Evolutionary conservation across 2,329 filamentous ascomycete genomes (phyloP), one percentile per base, ranked within the genome.

Genomic region (Stagonosporopsis tanaceti): DNA sequence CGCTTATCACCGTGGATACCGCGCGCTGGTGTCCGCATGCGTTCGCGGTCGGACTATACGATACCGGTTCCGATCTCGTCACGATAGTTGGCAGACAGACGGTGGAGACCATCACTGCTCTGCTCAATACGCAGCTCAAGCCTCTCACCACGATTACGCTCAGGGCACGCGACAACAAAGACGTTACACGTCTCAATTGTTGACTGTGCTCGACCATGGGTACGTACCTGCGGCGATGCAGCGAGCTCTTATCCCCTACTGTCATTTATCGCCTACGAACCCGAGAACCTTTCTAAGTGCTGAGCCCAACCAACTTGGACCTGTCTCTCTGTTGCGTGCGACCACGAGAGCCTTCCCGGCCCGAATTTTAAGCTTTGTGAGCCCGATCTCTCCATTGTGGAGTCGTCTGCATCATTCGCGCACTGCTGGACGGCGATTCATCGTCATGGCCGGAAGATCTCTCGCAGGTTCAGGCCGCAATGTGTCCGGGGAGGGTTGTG

Each of bases 1-100:
- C 44, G 44, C 54, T 40, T 40, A 46, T 57, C 48, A 24, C 48
- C 45, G 44, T 39, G 39, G 48, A 48, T 32, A 57, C 54, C 54
- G 47, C 54, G 47, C 52, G 38, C 54, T 44, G 47, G 32, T 52
- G 37, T 37, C 44, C 30, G 35, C 12, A 20, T 39, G 41, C 41
- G 54, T 57, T 57, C 12, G 32, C 54, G 44, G 44, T 57, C 54
- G 38, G 54, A 48, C 34, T 52, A 17, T 25, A 22, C 30, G 20
- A 17, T 20, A 48, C 39, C 44, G 44, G 30, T 38, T 25, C 42
- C 39, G 44, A 32, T 24, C 14, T 48, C 39, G 32, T 40, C 27
- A 24, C 38, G 9, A 37, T 57, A 38, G 12, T 34, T n/a, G 32
- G 32, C 32, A 4, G 32, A 34, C 15, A 14, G 32, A 7, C 12